phyloP scores from a whole-genome alignment of 2,329 filamentous ascomycete species.

The Akanthomyces muscarius region DNA sequence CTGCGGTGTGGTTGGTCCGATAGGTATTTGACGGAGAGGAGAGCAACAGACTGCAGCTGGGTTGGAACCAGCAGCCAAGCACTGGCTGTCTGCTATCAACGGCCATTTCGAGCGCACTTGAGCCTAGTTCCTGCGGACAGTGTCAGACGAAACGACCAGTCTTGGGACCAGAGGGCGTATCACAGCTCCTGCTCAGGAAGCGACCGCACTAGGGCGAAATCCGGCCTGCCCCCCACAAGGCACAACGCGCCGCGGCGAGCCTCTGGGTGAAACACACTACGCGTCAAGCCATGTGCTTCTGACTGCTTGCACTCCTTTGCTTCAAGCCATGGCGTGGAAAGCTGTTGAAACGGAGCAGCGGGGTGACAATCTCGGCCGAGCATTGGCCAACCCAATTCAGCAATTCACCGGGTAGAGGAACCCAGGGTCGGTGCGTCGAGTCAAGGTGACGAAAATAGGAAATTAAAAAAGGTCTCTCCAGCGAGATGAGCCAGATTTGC shows the following conservation, averaged over 20 bases:
- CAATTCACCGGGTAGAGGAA: constrained; percentile 1
- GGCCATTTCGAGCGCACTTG: background rate
- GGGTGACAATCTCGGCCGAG: background rate
- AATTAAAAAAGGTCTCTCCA: background rate
- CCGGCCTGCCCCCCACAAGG: background rate
- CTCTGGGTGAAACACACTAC: constrained; percentile 7
- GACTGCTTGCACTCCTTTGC: background rate
- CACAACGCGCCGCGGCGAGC: background rate
- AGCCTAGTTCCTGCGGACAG: background rate
- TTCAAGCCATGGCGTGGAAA: background rate
- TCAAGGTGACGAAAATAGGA: constrained; percentile 7
- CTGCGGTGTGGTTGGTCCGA: background rate
- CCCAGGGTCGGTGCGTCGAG: constrained; percentile 7
- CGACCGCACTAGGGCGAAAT: constrained; percentile 11
- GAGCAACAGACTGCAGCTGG: background rate
- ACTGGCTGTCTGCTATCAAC: background rate
- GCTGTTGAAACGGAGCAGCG: constrained; percentile 1
- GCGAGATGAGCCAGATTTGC: background rate
- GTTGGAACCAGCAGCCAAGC: background rate
- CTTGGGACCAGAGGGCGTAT: background rate
- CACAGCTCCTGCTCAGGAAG: background rate
- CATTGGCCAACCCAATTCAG: background rate
- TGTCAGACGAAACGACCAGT: constrained; percentile 15
- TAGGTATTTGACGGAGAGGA: background rate
- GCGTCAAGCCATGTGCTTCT: constrained; percentile 3